These are phyloP conservation scores for Clitocybe nebularis DNA, from an alignment of 1,284 basidiomycete species.

Conservation along the genomic window DNA sequence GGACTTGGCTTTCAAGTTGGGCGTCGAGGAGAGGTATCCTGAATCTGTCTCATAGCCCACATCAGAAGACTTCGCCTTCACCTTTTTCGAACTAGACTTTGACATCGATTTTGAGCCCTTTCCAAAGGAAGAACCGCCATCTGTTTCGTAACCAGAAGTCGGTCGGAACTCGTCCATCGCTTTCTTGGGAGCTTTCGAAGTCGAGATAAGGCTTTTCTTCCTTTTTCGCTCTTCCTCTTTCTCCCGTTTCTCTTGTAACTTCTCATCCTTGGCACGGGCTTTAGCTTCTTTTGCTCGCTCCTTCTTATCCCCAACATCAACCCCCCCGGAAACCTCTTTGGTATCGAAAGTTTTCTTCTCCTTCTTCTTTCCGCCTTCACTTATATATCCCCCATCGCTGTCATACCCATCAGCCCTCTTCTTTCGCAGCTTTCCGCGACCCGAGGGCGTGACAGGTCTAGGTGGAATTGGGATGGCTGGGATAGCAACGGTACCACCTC, in stretches of 20 bases:
- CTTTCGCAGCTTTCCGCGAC: slow-evolving; percentile 38
- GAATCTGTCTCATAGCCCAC: slow-evolving; percentile 35
- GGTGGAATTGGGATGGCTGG: slow-evolving; percentile 21
- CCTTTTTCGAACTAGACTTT: slow-evolving; percentile 25
- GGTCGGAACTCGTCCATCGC: slow-evolving; percentile 10
- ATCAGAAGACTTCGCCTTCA: slow-evolving; percentile 24
- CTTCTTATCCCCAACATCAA: slow-evolving; percentile 9
- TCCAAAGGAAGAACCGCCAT: slow-evolving; percentile 17
- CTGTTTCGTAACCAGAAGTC: slow-evolving; percentile 28
- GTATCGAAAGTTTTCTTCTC: slow-evolving; percentile 25
- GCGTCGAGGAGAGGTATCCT: slow-evolving; percentile 24
- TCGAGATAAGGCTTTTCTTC: slow-evolving; percentile 44
- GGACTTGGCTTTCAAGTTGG: slow-evolving; percentile 22
- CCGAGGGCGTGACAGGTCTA: slow-evolving; percentile 23
- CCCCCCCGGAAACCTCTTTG: slow-evolving; percentile 10
- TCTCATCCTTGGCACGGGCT: slow-evolving; percentile 24
- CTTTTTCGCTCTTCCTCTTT: slow-evolving; percentile 27
- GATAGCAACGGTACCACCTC: slow-evolving; percentile 10
- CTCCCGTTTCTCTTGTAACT: slow-evolving; percentile 35
- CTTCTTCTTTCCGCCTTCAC: slow-evolving; percentile 39
- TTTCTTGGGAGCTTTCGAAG: slow-evolving; percentile 28
- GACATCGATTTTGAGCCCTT: slow-evolving; percentile 6
- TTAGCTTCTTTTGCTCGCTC: slow-evolving; percentile 22
- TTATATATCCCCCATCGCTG: slow-evolving; percentile 50
- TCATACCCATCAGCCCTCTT: slow-evolving; percentile 44